Percentiles rank a stretch among this genome's conserved stretches.
Evolutionary conservation across 257 asterid genomes (phyloP).

Genomic region (Salvia hispanica): DNA sequence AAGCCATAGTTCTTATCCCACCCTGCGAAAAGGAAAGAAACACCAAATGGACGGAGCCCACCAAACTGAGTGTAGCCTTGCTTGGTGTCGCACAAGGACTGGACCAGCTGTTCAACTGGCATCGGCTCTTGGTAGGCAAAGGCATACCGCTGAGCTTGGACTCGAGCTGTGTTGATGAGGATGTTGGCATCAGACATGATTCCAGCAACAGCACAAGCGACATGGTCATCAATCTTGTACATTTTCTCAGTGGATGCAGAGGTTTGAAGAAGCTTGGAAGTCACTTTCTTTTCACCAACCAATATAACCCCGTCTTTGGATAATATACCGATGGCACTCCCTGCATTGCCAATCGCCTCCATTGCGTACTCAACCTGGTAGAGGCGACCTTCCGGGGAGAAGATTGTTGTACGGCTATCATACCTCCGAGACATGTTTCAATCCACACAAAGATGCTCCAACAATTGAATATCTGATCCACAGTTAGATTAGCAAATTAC

Average conservation of each 20-base stretch:
- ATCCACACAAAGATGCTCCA: conserved; percentile 30
- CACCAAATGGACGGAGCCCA: conserved; percentile 96
- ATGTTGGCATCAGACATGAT: conserved; percentile 97
- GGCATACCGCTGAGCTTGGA: conserved; percentile 92
- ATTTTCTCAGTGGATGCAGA: conserved; percentile 84
- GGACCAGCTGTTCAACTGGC: conserved; percentile 97
- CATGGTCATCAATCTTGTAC: conserved; percentile 94
- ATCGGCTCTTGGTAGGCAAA: conserved; percentile 83
- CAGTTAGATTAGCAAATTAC: too few species aligned
- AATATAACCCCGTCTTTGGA: conserved; percentile 85
- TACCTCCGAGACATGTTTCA: conserved; percentile 79
- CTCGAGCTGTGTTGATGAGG: conserved; percentile 87
- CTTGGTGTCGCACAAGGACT: conserved; percentile 91
- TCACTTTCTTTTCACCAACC: conserved; percentile 89
- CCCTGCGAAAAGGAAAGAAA: conserved; percentile 90
- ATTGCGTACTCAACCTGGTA: conserved; percentile 95
- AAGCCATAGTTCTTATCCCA: conserved; percentile 94
- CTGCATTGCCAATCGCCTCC: conserved; percentile 98
- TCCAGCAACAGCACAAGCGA: conserved; percentile 95
- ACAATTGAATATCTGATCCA: conserved; percentile 1
- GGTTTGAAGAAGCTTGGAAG: conserved; percentile 87
- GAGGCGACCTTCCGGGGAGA: conserved; percentile 97
- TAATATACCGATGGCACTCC: conserved; percentile 86
- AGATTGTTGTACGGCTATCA: conserved; percentile 93
- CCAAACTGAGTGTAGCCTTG: conserved; percentile 96